These are phyloP conservation scores for Chlorella sp. DNA, from an alignment of 139 green algal genomes.

Conservation along the genomic window DNA sequence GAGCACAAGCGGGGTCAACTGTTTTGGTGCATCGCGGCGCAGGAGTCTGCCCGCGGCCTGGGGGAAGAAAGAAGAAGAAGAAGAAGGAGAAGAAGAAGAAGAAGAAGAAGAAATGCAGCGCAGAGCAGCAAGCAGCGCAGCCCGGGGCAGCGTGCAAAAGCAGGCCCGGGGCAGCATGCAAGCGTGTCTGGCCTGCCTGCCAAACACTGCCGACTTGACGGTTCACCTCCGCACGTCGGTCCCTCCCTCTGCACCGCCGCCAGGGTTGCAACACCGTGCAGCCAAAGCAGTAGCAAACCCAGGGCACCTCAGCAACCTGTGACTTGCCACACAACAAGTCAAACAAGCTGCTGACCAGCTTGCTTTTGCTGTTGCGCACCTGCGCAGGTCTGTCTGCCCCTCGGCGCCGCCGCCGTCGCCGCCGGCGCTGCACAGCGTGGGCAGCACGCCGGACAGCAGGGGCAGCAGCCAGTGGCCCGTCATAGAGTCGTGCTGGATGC, in stretches of 20 bases:
- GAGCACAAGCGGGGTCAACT: background rate
- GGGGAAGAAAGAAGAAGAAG: background rate
- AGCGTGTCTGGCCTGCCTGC: no score
- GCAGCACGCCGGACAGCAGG: slow-evolving; percentile 39
- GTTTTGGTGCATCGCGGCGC: no score
- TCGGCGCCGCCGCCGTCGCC: background rate
- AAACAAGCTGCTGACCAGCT: no score
- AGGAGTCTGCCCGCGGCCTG: no score
- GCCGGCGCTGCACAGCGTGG: slow-evolving; percentile 18
- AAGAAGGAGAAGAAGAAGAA: background rate
- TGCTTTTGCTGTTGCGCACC: no score
- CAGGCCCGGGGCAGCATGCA: no score
- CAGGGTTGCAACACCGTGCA: slow-evolving; percentile 7
- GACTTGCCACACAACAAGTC: no score
- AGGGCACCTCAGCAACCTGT: no score
- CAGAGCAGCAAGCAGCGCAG: background rate
- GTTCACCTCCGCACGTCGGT: background rate
- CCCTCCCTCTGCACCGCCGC: background rate
- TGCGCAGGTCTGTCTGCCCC: background rate
- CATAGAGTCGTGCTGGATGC: slow-evolving; percentile 79
- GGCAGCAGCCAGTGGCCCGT: slow-evolving; percentile 74
- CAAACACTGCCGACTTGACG: background rate
- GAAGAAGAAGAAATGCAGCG: background rate
- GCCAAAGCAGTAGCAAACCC: no score
- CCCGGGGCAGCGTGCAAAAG: no score